Base-by-base conservation (phyloP, 768 basidiomycete species). In the Tylopilus cervinicoccineus region DNA sequence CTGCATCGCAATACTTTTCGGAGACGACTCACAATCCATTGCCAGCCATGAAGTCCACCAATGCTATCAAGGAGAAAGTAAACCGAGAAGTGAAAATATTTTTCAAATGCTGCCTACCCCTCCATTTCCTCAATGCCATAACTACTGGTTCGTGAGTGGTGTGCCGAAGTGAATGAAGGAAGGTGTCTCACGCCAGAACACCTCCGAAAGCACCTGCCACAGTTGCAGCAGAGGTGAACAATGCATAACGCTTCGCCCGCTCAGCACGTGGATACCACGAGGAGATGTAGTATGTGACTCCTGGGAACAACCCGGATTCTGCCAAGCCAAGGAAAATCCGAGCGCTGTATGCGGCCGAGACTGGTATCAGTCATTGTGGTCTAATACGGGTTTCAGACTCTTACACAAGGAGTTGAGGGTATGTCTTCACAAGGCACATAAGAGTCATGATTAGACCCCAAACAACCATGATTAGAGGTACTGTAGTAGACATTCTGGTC, bases 241-340 rank as follows among this genome's bases (percentile, higher is more conserved):
- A 61, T 2, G 82, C 79, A 29, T 79, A 70, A 31, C 83, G 76
- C 50, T 65, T 66, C 12, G 76, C 80, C 38, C 76, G 76, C 56
- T 84, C 82, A 33, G 68, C 64, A 36, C 77, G 69, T 9, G 78
- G 73, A 60, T 87, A 80, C 81, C 81, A 84, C 39, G 76, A 62
- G 3, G 78, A 78, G 27, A 81, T 59, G 27, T 70, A 72, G 51
- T 66, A 77, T 13, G 68, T 58, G 41, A 73, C 58, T 3, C 70
- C 70, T 0, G 72, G 69, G 43, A 70, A 63, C 10, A 75, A 53
- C 37, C 79, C 78, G 26, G 71, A 67, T 52, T 78, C 77, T 19
- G 74, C 63, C 33, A 76, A 46, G 16, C 76, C 78, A 12, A 78
- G 69, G 57, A 78, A 72, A 42, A 71, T 7, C 13, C 76, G 64